Base-by-base conservation (phyloP, 2,329 filamentous ascomycete species). In the Chaetomium strumarium region DNA sequence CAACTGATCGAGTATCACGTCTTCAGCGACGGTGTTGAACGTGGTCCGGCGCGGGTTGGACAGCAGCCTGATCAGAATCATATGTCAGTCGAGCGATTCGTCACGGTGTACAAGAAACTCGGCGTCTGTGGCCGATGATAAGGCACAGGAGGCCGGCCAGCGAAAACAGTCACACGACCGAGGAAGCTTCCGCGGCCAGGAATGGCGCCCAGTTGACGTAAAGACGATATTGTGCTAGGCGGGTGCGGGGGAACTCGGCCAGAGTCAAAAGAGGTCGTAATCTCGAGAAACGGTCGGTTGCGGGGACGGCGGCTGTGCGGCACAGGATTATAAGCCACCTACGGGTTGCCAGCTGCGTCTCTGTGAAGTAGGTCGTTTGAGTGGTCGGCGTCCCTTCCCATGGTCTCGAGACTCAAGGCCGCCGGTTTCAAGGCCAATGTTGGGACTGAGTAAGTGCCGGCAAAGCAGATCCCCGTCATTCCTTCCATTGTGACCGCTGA, bases 11-110 rank as follows among this genome's bases (percentile, higher is more conserved):
- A 53, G 43, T 45, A 43, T 55, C 43, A 46, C 41, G 46, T 43
- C 44, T 47, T 46, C 19, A 31, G 45, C 41, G 48, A 49, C 50
- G 51, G 46, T 42, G 50, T 39, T 30, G 51, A 54, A 49, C 36
- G 47, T 58, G 55, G 60, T 51, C 58, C 60, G 56, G 57, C 54
- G 55, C 59, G 55, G 49, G 58, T 58, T 55, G 59, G 58, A 61
- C 58, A 60, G 56, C 56, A 65, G 60, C 56, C 63, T 66, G 59
- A 51, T 51, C 40, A 55, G 57, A 55, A 59, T 62, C 58, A 63
- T 59, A 58, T 62, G 64, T 67, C 59, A 67, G 64, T 62, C 49
- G 47, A 46, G 44, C 46, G 55, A 48, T 54, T 55, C 24, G 56
- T 62, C 56, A 59, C 51, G 44, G 52, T 50, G 54, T 46, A 58